These are phyloP conservation scores for Pulveroboletus ravenelii DNA, from an alignment of 768 basidiomycete species.

Conservation along the genomic window DNA sequence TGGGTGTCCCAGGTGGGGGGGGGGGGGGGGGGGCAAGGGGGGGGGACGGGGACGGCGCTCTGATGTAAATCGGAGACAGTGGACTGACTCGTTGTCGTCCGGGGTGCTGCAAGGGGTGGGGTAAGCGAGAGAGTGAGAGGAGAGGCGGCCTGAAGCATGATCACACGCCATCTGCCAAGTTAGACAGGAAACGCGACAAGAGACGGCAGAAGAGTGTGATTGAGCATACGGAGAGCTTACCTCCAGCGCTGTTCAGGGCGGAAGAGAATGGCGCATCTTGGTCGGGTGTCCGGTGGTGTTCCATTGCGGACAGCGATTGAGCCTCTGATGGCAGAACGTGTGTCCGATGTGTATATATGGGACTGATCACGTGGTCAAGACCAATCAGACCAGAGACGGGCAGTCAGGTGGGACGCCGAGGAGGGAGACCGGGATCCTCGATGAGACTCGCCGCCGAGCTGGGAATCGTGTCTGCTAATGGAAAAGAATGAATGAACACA, in stretches of 20 bases:
- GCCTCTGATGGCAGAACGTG: background rate
- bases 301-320: conserved; percentile 19
- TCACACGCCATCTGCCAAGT: conserved; percentile 13
- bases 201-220: conserved; percentile 10
- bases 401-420: background rate
- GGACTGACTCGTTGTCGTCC: background rate
- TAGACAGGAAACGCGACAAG: conserved; percentile 6
- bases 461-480: conserved; percentile 11
- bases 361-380: background rate
- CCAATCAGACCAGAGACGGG: background rate
- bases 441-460: background rate
- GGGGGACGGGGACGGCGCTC: background rate
- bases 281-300: conserved; percentile 17
- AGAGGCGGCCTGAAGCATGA: no score
- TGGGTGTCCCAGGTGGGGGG: background rate
- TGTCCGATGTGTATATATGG: conserved; percentile 4
- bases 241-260: conserved; percentile 18
- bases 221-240: conserved; percentile 20
- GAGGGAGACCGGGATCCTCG: conserved; percentile 12
- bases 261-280: conserved; percentile 12
- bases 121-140: conserved; percentile 4
- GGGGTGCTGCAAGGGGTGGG: conserved; percentile 4
- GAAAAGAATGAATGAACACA: background rate
- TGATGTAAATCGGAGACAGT: background rate
- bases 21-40: background rate